A percentile compares a stretch with the other conserved stretches of the same genome.
These are phyloP conservation scores for Gelatoporia subvermispora DNA, from an alignment of 768 basidiomycete genomes.

Conservation along the genomic window DNA sequence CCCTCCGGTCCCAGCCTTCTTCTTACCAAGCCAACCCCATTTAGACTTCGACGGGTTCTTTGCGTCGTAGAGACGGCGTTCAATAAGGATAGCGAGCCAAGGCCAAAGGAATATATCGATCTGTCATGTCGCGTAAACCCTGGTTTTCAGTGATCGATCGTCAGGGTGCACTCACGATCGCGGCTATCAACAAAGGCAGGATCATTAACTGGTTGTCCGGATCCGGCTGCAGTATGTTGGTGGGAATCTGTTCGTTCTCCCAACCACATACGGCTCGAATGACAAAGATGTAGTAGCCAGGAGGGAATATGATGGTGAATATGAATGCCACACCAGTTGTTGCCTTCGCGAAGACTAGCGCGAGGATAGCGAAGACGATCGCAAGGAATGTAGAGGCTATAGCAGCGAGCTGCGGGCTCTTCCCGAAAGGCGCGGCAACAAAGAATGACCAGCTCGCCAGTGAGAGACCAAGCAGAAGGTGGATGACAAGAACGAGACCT, in stretches of 20 bases:
- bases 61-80: constrained; percentile 59
- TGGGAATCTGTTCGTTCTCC: constrained; percentile 52
- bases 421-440: constrained; percentile 62
- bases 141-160: not conserved
- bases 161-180: constrained; percentile 42
- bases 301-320: constrained; percentile 69
- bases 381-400: constrained; percentile 60
- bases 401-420: constrained; percentile 68
- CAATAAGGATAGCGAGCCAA: constrained; percentile 53
- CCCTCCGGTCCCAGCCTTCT: constrained; percentile 15
- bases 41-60: constrained; percentile 28
- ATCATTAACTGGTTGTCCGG: constrained; percentile 53
- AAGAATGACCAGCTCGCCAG: constrained; percentile 73
- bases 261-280: constrained; percentile 64
- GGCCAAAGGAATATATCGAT: constrained; percentile 75
- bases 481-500: constrained; percentile 56
- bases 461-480: constrained; percentile 62
- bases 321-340: constrained; percentile 47
- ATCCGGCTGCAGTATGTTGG: constrained; percentile 52
- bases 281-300: constrained; percentile 70
- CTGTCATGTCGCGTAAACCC: constrained; percentile 28
- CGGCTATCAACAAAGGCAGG: constrained; percentile 57
- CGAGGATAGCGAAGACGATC: constrained; percentile 64
- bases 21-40: constrained; percentile 19
- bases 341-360: constrained; percentile 42